Evolutionary conservation across 1,139 yeast species (phyloP), one percentile per base, ranked within the genome.

Genomic region (Pichia sp.): DNA sequence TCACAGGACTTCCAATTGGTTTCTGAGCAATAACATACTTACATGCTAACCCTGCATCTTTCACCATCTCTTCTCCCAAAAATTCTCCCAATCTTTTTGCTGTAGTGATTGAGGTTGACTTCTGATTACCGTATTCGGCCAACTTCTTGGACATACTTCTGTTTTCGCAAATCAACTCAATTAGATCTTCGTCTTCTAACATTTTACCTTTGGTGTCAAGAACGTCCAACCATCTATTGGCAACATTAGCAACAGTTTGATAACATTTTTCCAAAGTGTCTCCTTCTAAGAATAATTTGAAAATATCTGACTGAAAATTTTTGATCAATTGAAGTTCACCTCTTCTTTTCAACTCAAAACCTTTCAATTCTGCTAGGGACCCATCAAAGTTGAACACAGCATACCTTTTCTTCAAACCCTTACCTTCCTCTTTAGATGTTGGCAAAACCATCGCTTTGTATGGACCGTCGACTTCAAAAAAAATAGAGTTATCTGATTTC

Each of bases 401-500:
- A 66, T 95, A 95, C 64, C 99, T 80, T 66, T 95, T 95, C 69
- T 95, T 95, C 67, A 95, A 78, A 62, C 97, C 97, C 70, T 92
- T 92, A 50, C 97, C 98, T 75, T 93, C 99, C 69, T 95, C 99
- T 62, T 90, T 90, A 0, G 99, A 93, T 0, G 99, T 90, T 8
- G 99, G 99, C 56, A 95, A 77, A 57, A 95, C 81, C 99, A 95
- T 95, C 0, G 99, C 99, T 64, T 84, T 87, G 70, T 95, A 95
- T 0, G 99, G 99, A 11, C 99, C 99, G 75, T 95, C 99, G 30
- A 95, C 97, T 70, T 95, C 99, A 64, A 95, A 95, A 71, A 93
- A 93, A 69, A 95, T 95, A 23, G 97, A 87, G 69, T 95, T 95
- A 66, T 95, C 99, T 23, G 95, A 84, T 55, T 79, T 80, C 0